A percentile compares a stretch with the other conserved stretches of the same genome.
These are phyloP conservation scores for Draba incana DNA, from an alignment of 345 rosid species.

Conservation along the genomic window DNA sequence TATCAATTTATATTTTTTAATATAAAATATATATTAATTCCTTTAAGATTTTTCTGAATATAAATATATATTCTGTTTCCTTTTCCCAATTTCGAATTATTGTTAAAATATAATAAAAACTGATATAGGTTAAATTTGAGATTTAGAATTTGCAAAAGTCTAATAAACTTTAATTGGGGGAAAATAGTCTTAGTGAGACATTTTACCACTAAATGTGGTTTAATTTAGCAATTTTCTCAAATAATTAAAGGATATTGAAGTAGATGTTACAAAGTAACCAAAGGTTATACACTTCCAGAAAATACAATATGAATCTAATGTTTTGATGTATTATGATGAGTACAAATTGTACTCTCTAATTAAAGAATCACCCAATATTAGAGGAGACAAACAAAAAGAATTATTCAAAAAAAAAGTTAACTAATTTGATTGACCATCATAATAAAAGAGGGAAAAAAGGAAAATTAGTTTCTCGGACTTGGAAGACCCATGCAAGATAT, in stretches of 20 bases:
- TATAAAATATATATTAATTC: too few species aligned
- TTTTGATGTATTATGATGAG: neutral
- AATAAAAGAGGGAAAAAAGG: neutral
- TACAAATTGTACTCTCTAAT: conserved; percentile 14
- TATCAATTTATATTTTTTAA: too few species aligned
- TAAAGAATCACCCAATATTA: conserved; percentile 23
- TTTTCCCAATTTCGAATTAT: too few species aligned
- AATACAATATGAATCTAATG: neutral
- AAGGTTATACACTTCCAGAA: conserved; percentile 8
- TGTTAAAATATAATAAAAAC: too few species aligned
- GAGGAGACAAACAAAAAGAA: neutral
- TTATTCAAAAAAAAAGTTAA: neutral
- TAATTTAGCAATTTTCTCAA: too few species aligned
- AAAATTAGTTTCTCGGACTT: conserved; percentile 55
- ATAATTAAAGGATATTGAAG: neutral
- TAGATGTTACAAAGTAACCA: conserved; percentile 21
- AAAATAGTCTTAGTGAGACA: too few species aligned
- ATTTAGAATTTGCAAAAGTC: too few species aligned
- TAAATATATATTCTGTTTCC: too few species aligned
- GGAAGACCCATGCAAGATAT: conserved; percentile 81
- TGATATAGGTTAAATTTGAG: too few species aligned
- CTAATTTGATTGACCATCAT: conserved; percentile 1
- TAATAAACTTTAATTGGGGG: too few species aligned
- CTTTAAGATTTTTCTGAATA: too few species aligned
- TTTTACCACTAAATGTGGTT: too few species aligned